Base-by-base conservation (phyloP, 305 asterid genomes). In the Fraxinus albicans region DNA sequence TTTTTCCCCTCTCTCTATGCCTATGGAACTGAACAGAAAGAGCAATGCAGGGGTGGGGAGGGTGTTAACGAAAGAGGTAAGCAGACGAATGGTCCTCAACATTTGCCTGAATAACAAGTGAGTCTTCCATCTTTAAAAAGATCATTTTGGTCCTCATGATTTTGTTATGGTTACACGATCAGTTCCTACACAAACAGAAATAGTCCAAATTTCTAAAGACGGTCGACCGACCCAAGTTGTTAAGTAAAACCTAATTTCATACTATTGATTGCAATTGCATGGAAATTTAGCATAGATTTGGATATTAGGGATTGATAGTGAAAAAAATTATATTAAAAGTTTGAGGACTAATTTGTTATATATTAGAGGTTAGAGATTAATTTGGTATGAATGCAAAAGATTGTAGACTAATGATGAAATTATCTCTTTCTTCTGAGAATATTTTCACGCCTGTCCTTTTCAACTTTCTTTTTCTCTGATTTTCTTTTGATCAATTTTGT, bases 391-490 rank as follows among this genome's bases (percentile, higher is more conserved):
- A 21, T 60, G 31, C 33, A 60, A 60, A 4, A 60, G 72, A 8
- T 21, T 85, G 31, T 31, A 6, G 31, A 60, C 31, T 21, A 60
- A 7, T 60, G 10, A 2, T 60, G 10, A 60, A 60, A 60, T 60
- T 23, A 12, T 60, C 31, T 25, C 72, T 60, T 60, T 6, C 31
- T 81, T 87, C 85, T 80, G 87, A 76, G 85, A 79, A 44, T 23
- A 81, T 87, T 77, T 86, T 31, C 89, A 87, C 87, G 90, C 89
- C 72, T 77, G 90, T 84, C 89, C 88, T 77, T 80, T 83, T 85
- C 31, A 6, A 21, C 33, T 9, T 6, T 5, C 29, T 21, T 60
- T 60, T 21, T 21, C 12, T 60, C 31, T 21, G 31, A 21, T 60
- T 60, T 60, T 60, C 29, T 21, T 60, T 60, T 21, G 31, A 19